Conservation (phyloP, 116 monocot genomes). For the Zostera marina region DNA sequence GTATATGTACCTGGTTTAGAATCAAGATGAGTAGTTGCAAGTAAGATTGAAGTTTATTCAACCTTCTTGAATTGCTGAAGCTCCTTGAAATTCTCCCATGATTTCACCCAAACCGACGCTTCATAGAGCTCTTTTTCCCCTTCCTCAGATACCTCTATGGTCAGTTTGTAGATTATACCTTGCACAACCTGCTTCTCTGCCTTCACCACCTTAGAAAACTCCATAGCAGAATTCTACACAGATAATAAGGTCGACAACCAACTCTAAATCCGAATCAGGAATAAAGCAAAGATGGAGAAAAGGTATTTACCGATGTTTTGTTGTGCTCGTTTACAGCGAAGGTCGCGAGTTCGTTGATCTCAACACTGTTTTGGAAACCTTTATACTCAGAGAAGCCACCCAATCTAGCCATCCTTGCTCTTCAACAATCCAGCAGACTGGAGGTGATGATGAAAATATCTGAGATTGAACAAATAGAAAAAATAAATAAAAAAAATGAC, state of each 20-base stretch:
- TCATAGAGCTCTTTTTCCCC: constrained; percentile 41
- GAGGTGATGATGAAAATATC: too few relatives aligned
- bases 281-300: background rate
- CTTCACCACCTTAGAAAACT: constrained; percentile 32
- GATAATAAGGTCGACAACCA: background rate
- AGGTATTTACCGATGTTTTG: constrained; percentile 36
- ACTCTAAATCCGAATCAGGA: background rate
- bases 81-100: constrained; percentile 44
- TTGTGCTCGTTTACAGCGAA: constrained; percentile 72
- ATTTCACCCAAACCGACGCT: constrained; percentile 51
- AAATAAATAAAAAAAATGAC: too few relatives aligned
- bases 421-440: too few relatives aligned
- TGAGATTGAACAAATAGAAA: too few relatives aligned
- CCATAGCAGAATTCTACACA: constrained; percentile 41
- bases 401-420: constrained; percentile 17
- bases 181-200: constrained; percentile 47
- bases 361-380: constrained; percentile 18
- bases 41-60: constrained; percentile 3
- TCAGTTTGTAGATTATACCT: constrained; percentile 34
- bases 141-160: constrained; percentile 36
- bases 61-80: constrained; percentile 33
- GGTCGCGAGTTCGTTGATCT: constrained; percentile 42
- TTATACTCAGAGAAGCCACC: constrained; percentile 24
- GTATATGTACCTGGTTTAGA: background rate
- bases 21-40: background rate